Percentiles rank a stretch among this genome's conserved stretches.
These are phyloP conservation scores for Nitzschia putrida DNA, from an alignment of 108 stramenopile genomes.

Conservation along the genomic window DNA sequence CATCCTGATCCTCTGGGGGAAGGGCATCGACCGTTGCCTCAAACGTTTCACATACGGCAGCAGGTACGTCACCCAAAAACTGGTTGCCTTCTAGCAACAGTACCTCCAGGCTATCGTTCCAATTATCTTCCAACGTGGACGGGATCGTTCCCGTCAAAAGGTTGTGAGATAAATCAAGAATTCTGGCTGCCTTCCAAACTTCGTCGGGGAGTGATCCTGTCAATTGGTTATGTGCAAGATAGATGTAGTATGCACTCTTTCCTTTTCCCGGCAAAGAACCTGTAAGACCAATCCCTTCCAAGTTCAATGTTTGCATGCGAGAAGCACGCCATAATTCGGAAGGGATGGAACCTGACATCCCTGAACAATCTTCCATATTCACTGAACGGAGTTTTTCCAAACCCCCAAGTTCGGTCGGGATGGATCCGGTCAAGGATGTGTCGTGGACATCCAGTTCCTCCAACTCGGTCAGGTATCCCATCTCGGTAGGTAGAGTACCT, in stretches of 20 bases:
- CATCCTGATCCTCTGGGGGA: neutral
- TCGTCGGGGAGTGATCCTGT: neutral
- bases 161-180: conserved; percentile 11
- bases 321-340: neutral
- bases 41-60: neutral
- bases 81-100: conserved; percentile 1
- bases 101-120: neutral
- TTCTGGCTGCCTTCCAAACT: neutral
- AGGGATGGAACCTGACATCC: conserved; percentile 3
- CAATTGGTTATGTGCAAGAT: neutral
- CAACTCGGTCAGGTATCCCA: neutral
- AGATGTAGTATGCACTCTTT: neutral
- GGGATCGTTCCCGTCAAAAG: conserved; percentile 10
- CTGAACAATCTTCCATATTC: neutral
- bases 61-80: neutral
- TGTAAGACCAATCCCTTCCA: conserved; percentile 1
- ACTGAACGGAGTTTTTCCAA: neutral
- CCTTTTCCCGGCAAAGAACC: neutral
- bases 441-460: neutral
- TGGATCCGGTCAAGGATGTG: neutral
- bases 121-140: neutral
- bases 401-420: neutral
- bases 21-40: neutral
- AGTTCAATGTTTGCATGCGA: neutral
- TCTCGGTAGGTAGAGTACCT: neutral